These are phyloP conservation scores for Phytophthora agathidicida DNA, from an alignment of 352 stramenopile genomes.

Conservation along the genomic window DNA sequence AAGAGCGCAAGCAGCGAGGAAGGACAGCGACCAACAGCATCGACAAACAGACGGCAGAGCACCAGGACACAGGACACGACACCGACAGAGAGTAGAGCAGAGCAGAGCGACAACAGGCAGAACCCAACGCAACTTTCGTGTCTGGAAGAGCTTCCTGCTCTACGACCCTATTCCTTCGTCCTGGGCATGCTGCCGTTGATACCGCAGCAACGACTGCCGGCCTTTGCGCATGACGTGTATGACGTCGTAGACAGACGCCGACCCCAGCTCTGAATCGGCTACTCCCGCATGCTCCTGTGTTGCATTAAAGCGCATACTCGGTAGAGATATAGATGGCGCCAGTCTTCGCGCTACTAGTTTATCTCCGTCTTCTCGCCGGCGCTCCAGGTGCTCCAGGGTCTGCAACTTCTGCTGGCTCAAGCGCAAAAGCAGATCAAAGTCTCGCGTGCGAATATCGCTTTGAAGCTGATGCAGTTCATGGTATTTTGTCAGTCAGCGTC, in stretches of 20 bases:
- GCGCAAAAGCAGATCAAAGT: slow-evolving; percentile 23
- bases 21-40: slow-evolving; percentile 21
- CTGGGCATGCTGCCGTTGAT: slow-evolving; percentile 6
- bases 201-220: slow-evolving; percentile 24
- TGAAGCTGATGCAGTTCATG: slow-evolving; percentile 26
- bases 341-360: slow-evolving; percentile 10
- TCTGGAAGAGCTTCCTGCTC: too few relatives aligned
- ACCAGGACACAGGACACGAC: slow-evolving; percentile 3
- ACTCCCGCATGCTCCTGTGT: slow-evolving; percentile 5
- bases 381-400: slow-evolving; percentile 22
- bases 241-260: slow-evolving; percentile 34
- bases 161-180: background rate
- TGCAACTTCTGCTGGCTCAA: slow-evolving; percentile 36
- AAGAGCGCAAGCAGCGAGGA: slow-evolving; percentile 17
- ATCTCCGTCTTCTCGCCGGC: slow-evolving; percentile 27
- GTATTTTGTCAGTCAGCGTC: background rate
- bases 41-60: slow-evolving; percentile 7
- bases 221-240: slow-evolving; percentile 42
- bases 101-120: background rate
- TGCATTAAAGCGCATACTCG: slow-evolving; percentile 6
- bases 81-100: background rate
- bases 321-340: slow-evolving; percentile 19
- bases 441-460: slow-evolving; percentile 33
- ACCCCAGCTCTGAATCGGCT: background rate
- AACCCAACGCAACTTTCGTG: background rate